Conservation (phyloP, 1,139 yeast species). For the Yamadazyma oceani region DNA sequence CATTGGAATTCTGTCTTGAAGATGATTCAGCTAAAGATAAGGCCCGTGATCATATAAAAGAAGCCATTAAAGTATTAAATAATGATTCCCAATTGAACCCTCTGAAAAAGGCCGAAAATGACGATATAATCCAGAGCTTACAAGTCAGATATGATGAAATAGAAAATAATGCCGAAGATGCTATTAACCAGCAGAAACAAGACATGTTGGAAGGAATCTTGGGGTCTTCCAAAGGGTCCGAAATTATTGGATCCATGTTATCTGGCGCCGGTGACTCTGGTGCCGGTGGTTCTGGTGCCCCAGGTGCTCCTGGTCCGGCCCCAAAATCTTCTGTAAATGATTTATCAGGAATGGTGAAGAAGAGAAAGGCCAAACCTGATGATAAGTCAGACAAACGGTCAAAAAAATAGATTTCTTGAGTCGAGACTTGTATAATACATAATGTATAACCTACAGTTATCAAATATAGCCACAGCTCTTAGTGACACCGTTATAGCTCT, state of each 20-base stretch:
- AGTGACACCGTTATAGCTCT: too few species aligned
- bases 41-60: slow-evolving; percentile 59
- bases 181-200: slow-evolving; percentile 53
- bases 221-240: slow-evolving; percentile 32
- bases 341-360: slow-evolving; percentile 35
- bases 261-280: too few species aligned
- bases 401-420: slow-evolving; percentile 8
- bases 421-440: slow-evolving; percentile 1
- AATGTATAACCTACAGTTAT: not conserved
- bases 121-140: slow-evolving; percentile 55
- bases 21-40: slow-evolving; percentile 46
- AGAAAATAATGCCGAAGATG: slow-evolving; percentile 51
- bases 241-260: slow-evolving; percentile 9
- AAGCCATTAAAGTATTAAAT: slow-evolving; percentile 63
- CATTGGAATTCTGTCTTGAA: slow-evolving; percentile 67
- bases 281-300: slow-evolving; percentile 3
- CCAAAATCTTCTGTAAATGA: slow-evolving; percentile 28
- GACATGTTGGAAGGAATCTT: slow-evolving; percentile 62
- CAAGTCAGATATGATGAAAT: slow-evolving; percentile 53
- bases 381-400: slow-evolving; percentile 10
- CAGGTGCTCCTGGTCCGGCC: slow-evolving; percentile 6
- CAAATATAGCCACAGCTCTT: not conserved
- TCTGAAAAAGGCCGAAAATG: slow-evolving; percentile 41
- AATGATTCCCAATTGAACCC: slow-evolving; percentile 31
- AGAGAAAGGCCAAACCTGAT: slow-evolving; percentile 26